Percentiles rank a stretch among this genome's conserved stretches.
phyloP scores from a whole-genome alignment of 441 rosid genomes.

The Cnidoscolus chayamansa region DNA sequence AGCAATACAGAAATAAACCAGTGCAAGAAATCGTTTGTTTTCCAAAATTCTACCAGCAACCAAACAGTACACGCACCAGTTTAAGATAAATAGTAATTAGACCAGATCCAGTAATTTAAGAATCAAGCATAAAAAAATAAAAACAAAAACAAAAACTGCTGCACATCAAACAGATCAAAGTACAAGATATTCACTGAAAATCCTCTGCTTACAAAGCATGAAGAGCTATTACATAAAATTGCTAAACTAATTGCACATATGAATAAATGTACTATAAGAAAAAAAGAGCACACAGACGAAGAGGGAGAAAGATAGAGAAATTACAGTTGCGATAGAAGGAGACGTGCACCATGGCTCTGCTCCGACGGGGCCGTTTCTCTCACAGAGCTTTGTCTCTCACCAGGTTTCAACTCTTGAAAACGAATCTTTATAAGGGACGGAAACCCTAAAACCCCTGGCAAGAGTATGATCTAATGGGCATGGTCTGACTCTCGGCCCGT shows the following conservation, averaged over 20 bases:
- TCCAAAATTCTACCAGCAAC: neutral
- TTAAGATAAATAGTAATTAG: too few species aligned
- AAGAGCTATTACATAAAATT: neutral
- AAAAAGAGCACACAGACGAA: neutral
- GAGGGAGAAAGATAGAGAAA: neutral
- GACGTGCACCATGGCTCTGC: conserved; percentile 63
- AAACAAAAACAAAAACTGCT: neutral
- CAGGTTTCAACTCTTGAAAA: neutral
- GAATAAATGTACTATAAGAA: too few species aligned
- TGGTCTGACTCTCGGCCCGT: too few species aligned
- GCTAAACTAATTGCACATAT: too few species aligned
- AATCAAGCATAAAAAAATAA: neutral
- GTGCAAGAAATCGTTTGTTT: neutral
- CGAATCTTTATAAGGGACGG: neutral
- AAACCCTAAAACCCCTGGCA: conserved; percentile 5
- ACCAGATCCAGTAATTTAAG: too few species aligned
- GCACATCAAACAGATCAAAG: neutral
- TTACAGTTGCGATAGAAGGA: conserved; percentile 71
- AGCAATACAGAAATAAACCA: too few species aligned
- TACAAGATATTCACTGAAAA: neutral
- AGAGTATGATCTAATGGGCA: neutral
- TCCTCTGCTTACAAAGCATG: neutral
- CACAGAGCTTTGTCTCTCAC: neutral
- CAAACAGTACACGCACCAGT: neutral
- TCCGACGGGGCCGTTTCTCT: neutral